Conservation (phyloP, 805 yeast species). For the Ogataea nitratoaversa region DNA sequence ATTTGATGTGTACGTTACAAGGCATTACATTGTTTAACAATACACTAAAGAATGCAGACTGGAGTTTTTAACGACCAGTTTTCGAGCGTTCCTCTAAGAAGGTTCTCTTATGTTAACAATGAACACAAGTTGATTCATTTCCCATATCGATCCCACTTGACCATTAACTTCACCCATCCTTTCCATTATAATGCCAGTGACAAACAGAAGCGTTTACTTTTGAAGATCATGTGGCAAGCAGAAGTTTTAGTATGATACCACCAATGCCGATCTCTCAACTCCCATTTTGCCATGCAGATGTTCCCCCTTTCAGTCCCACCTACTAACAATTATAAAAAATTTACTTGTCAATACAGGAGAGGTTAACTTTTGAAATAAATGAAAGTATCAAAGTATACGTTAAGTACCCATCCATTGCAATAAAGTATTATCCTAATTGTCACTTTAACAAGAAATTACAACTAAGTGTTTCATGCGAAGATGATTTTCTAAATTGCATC, state of each 20-base stretch:
- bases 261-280: neutral
- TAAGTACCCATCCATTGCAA: conserved; percentile 22
- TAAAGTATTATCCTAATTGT: conserved; percentile 17
- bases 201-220: conserved; percentile 4
- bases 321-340: too few relatives aligned
- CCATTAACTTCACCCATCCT: conserved; percentile 10
- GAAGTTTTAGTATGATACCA: conserved; percentile 16
- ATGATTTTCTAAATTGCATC: conserved; percentile 14
- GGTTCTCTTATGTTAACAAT: conserved; percentile 17
- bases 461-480: conserved; percentile 12
- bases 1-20: neutral
- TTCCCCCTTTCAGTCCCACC: too few relatives aligned
- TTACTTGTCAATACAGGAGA: conserved; percentile 20
- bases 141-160: conserved; percentile 22
- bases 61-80: neutral
- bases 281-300: too few relatives aligned
- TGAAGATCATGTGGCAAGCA: conserved; percentile 21
- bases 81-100: conserved; percentile 16
- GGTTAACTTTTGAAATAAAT: conserved; percentile 16
- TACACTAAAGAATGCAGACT: neutral
- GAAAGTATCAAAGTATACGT: conserved; percentile 18
- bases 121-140: conserved; percentile 22
- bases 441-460: conserved; percentile 16
- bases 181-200: neutral
- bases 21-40: neutral